Percentiles rank a stretch among this genome's conserved stretches.
Conservation (phyloP, 2,329 filamentous ascomycete species). For the Lachnellula arida region DNA sequence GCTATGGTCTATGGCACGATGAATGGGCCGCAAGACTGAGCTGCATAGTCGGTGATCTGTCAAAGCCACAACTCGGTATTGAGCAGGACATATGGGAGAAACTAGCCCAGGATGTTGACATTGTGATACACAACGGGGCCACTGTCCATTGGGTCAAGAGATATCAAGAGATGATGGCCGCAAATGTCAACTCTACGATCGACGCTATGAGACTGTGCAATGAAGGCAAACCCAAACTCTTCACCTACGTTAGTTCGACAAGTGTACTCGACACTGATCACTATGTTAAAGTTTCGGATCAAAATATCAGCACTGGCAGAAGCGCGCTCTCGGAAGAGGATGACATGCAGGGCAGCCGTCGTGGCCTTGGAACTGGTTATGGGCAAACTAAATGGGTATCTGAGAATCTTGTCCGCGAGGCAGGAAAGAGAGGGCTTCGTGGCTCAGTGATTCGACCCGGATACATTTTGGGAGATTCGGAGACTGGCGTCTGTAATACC, state of each 20-base stretch:
- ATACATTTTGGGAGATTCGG: constrained; percentile 73
- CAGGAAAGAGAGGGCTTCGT: constrained; percentile 68
- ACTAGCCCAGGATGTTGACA: constrained; percentile 61
- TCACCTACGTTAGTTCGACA: constrained; percentile 80
- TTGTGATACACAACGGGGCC: constrained; percentile 76
- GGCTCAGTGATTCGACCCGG: constrained; percentile 78
- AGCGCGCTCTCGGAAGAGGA: constrained; percentile 69
- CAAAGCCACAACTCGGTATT: constrained; percentile 68
- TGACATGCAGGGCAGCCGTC: constrained; percentile 70
- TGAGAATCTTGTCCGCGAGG: constrained; percentile 67
- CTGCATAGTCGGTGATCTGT: constrained; percentile 67
- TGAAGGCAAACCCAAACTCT: constrained; percentile 71
- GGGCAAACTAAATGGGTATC: constrained; percentile 85
- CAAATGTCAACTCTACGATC: constrained; percentile 79
- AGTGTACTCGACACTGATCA: constrained; percentile 76
- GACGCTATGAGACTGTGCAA: constrained; percentile 72
- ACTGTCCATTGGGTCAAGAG: constrained; percentile 73
- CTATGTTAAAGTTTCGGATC: constrained; percentile 69
- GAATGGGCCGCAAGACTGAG: constrained; percentile 60
- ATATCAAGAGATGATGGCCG: constrained; percentile 65
- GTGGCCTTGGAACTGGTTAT: constrained; percentile 79
- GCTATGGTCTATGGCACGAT: constrained; percentile 71
- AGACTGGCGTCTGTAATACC: constrained; percentile 67
- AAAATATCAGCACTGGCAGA: constrained; percentile 55
- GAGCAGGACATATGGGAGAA: constrained; percentile 57